phyloP scores from a whole-genome alignment of 257 asterid species.

The Petrea volubilis region DNA sequence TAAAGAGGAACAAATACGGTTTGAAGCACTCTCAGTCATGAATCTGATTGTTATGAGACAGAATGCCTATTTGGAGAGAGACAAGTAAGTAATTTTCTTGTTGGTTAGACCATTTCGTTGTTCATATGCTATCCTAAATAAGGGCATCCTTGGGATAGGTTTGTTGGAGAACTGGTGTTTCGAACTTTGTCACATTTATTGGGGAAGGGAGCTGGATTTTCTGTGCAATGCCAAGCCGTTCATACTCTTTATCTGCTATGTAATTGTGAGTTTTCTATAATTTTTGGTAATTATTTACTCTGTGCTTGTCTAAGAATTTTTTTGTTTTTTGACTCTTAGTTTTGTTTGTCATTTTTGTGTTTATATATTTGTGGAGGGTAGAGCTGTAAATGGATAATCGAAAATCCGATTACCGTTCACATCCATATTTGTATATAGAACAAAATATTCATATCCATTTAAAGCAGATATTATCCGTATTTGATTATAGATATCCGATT shows the following conservation, averaged over 20 bases:
- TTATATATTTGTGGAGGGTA: too few relatives aligned
- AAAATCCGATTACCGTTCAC: too few relatives aligned
- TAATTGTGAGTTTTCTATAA: constrained; percentile 61
- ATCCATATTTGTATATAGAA: too few relatives aligned
- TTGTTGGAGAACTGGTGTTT: constrained; percentile 55
- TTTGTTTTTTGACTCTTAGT: constrained; percentile 1
- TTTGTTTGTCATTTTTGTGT: background rate
- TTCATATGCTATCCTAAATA: constrained; percentile 19
- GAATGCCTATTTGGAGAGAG: constrained; percentile 78
- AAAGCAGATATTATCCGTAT: too few relatives aligned
- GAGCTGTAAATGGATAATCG: too few relatives aligned
- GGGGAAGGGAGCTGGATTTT: constrained; percentile 67
- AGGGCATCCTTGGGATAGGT: constrained; percentile 46
- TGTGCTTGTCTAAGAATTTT: background rate
- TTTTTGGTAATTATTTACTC: background rate
- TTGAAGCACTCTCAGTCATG: constrained; percentile 80
- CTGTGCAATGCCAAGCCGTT: constrained; percentile 72
- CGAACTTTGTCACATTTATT: constrained; percentile 56
- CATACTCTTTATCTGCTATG: constrained; percentile 76
- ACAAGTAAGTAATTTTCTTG: constrained; percentile 52
- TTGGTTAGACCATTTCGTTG: constrained; percentile 9
- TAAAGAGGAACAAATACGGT: constrained; percentile 46
- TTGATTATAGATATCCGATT: too few relatives aligned
- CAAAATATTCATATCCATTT: too few relatives aligned
- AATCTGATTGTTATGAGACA: constrained; percentile 68